phyloP scores from a whole-genome alignment of 768 basidiomycete genomes.

The Strobilomyces dryophilus region DNA sequence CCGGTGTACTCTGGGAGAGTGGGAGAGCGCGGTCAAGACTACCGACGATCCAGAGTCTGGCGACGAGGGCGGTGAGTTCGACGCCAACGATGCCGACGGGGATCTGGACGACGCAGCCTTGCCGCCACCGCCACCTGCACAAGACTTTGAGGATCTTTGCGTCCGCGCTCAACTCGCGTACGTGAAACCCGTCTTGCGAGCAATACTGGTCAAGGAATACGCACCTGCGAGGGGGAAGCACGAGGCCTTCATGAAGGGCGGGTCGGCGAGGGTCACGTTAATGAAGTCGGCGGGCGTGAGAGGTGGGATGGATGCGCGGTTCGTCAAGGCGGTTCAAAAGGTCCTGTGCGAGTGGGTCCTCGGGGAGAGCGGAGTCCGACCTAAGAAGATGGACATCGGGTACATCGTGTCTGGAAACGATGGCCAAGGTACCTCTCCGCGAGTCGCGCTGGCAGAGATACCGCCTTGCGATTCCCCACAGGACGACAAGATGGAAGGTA shows the following conservation, averaged over 20 bases:
- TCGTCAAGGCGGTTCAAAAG: slow-evolving; percentile 36
- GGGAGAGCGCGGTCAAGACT: slow-evolving; percentile 40
- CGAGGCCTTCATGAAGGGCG: slow-evolving; percentile 55
- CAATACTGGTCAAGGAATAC: slow-evolving; percentile 55
- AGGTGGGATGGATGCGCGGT: slow-evolving; percentile 35
- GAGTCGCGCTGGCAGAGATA: background rate
- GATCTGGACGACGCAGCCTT: slow-evolving; percentile 18
- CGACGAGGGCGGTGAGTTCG: slow-evolving; percentile 23
- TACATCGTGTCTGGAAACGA: background rate
- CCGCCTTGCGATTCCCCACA: background rate
- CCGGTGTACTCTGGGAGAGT: slow-evolving; percentile 59
- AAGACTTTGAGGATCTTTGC: slow-evolving; percentile 44
- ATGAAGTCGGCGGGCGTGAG: slow-evolving; percentile 32
- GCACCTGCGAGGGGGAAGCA: slow-evolving; percentile 48
- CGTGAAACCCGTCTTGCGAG: slow-evolving; percentile 56
- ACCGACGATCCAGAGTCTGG: slow-evolving; percentile 28
- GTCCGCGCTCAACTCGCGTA: slow-evolving; percentile 62
- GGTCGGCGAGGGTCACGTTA: slow-evolving; percentile 37
- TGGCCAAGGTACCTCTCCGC: background rate
- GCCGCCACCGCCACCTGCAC: slow-evolving; percentile 39
- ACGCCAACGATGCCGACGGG: slow-evolving; percentile 32
- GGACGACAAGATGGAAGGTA: slow-evolving; percentile 18
- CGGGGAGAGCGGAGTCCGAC: slow-evolving; percentile 10
- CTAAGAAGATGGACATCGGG: slow-evolving; percentile 7
- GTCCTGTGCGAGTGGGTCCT: slow-evolving; percentile 27